Evolutionary conservation across 352 stramenopile species (phyloP).

Genomic region (Phytophthora podocarpi): DNA sequence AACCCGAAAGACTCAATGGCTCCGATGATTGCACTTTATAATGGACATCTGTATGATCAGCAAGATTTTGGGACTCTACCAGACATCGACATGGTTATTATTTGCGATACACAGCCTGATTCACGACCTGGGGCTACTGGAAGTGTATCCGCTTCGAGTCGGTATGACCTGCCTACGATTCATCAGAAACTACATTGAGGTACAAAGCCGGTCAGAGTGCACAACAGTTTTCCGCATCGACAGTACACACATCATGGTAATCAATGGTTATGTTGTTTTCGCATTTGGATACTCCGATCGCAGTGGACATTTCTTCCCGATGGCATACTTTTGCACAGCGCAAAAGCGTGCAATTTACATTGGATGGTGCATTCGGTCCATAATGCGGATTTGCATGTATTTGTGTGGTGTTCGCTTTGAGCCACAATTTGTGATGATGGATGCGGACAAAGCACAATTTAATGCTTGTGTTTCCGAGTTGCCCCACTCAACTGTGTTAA

Average conservation of each 20-base stretch:
- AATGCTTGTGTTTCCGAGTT: background rate
- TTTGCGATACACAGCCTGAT: conserved; percentile 1
- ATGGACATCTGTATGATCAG: background rate
- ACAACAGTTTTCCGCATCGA: conserved; percentile 2
- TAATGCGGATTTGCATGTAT: background rate
- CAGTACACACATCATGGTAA: conserved; percentile 2
- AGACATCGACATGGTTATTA: background rate
- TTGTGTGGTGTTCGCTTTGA: background rate
- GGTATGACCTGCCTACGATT: background rate
- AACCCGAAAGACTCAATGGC: conserved; percentile 5
- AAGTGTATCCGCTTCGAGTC: background rate
- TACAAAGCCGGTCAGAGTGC: background rate
- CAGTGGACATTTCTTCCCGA: background rate
- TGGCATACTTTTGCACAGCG: conserved; percentile 11
- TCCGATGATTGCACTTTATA: conserved; percentile 1
- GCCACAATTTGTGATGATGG: conserved; percentile 10
- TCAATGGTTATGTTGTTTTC: conserved; percentile 6
- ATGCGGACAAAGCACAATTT: conserved; percentile 5
- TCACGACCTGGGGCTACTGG: background rate
- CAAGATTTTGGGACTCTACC: background rate
- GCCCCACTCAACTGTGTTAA: background rate
- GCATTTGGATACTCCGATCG: conserved; percentile 1
- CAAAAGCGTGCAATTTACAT: background rate
- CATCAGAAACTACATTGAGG: background rate
- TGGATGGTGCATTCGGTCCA: conserved; percentile 1